Evolutionary conservation across 805 yeast genomes (phyloP), one percentile per base, ranked within the genome.

Genomic region (Cyberlindnera bimundalis): DNA sequence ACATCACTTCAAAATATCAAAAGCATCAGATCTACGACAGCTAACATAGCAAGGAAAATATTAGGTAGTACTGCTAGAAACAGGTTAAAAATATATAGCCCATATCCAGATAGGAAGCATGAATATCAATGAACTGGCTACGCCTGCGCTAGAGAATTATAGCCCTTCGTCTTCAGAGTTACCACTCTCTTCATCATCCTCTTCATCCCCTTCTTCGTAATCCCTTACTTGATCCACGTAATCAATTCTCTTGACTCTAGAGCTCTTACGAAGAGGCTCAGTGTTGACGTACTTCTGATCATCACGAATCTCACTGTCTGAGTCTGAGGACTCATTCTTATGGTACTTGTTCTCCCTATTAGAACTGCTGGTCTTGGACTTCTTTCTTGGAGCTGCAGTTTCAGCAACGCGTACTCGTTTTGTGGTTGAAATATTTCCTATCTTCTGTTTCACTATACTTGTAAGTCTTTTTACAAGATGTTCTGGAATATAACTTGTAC

Each of bases 401-500:
- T 38, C 45, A 16, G 15, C 28, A 11, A 33, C n/a, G 33, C 48
- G 46, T 7, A 19, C 29, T 28, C 55, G 51, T 37, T 54, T 55
- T 0, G 28, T 20, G 3, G 40, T 45, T 6, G 57, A 40, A 9
- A 65, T 49, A 15, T 59, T 49, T 15, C 53, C 52, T 19, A 67
- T 60, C 45, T 65, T 66, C 13, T 57, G 51, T 33, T 53, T 62
- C 10, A 66, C 61, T 23, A 59, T 63, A 2, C 35, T 40, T 11
- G 45, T 48, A 19, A 81, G 55, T 29, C 62, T 65, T 26, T 62
- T 62, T 24, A 71, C 58, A 18, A 74, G 52, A 1, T 55, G 53
- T 13, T 78, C 81, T 1, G 79, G 71, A 27, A 86, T 68, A 51
- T 71, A 86, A 2, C 77, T 71, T 15, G 66, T 76, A 4, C 77